Evolutionary conservation across 371 early-diverging fungal genomes (phyloP), one percentile per base, ranked within the genome.

Genomic region (Sanchytrium tribonematis): DNA sequence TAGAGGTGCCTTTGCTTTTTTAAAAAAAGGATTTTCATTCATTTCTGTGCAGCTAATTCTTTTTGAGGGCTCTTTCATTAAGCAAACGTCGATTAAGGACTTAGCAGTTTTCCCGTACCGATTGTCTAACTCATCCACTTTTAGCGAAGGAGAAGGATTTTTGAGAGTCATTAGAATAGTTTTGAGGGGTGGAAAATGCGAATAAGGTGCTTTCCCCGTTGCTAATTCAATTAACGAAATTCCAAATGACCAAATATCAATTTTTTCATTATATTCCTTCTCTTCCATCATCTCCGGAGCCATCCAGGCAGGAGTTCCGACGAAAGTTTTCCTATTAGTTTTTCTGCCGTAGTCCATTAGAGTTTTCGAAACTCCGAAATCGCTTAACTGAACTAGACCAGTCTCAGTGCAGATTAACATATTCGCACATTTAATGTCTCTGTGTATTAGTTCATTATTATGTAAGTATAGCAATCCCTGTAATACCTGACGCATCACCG

Each of bases 171-270:
- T 70, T 32, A 67, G 17, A n/a, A 70, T 29, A 28, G 66, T 66
- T 29, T 70, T 70, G 1, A 70, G 31, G 27, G 70, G 70, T 0
- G 70, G 70, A 28, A 30, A 70, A 65, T 67, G 31, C 1, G 67
- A 73, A 69, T 74, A 75, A 28, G 75, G 75, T 29, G 75, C 74
- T 1, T 32, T 27, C 28, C 75, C 75, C 2, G 66, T 29, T 1
- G 73, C 71, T 70, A 75, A 67, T 69, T 75, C 75, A 28, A 72
- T 69, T 28, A 70, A 66, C 0, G 73, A 71, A 30, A 75, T 70
- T 16, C 75, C 75, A 29, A 75, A 70, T 27, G 72, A 70, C 68
- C 73, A 75, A 67, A 70, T 71, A 66, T 75, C 75, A 1, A 70
- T 72, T 66, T 68, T 69, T n/a, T 68, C 28, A 22, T 66, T 65